Percentiles rank a stretch among this genome's conserved stretches.
Conservation (phyloP, 2,329 filamentous ascomycete genomes). For the Exophiala viscosa region DNA sequence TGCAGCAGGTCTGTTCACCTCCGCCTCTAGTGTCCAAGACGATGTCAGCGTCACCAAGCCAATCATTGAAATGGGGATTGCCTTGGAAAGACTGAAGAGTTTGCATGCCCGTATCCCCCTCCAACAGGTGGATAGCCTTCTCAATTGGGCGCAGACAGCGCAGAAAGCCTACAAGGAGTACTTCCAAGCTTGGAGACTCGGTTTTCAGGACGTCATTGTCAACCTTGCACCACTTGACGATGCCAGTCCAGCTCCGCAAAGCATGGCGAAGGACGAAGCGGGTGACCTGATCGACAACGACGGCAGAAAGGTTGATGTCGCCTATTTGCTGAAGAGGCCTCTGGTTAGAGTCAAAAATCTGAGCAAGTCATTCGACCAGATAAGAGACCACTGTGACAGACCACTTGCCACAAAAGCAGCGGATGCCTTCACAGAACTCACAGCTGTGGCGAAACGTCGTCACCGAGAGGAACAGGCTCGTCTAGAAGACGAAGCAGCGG, state of each 20-base stretch:
- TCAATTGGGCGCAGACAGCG: conserved; percentile 76
- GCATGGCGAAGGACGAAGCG: conserved; percentile 55
- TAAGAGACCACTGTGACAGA: conserved; percentile 36
- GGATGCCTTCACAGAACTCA: conserved; percentile 65
- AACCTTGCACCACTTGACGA: conserved; percentile 79
- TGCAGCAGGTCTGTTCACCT: conserved; percentile 64
- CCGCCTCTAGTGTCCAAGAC: conserved; percentile 51
- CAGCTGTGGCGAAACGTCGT: conserved; percentile 70
- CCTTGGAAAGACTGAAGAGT: conserved; percentile 76
- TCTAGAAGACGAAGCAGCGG: conserved; percentile 81
- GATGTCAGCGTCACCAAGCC: conserved; percentile 70
- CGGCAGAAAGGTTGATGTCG: conserved; percentile 89
- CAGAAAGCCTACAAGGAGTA: conserved; percentile 81
- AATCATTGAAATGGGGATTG: conserved; percentile 90
- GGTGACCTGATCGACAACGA: conserved; percentile 65
- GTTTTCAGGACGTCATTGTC: conserved; percentile 91
- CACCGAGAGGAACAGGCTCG: conserved; percentile 69
- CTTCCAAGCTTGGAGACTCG: conserved; percentile 81
- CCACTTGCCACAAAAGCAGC: conserved; percentile 58
- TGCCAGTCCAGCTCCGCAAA: conserved; percentile 45
- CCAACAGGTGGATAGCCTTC: conserved; percentile 65
- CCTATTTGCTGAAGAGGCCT: conserved; percentile 84
- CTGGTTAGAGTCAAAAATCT: conserved; percentile 85
- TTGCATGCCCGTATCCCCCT: conserved; percentile 77
- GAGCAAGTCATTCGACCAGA: conserved; percentile 71